phyloP scores from a whole-genome alignment of 2,329 filamentous ascomycete genomes.

The Stagonosporopsis vannaccii region DNA sequence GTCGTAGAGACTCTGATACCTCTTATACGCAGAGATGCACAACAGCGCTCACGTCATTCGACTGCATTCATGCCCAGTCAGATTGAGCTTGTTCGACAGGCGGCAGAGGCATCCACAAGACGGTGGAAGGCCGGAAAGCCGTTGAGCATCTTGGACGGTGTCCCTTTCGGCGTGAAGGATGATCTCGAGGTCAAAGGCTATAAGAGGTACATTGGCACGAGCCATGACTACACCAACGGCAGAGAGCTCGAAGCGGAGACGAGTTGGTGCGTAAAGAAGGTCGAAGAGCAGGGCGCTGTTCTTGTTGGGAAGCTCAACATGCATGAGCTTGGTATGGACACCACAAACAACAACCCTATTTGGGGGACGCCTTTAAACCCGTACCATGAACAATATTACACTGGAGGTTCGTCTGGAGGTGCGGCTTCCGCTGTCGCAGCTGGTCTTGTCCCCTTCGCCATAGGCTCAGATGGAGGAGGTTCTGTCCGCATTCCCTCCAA shows the following conservation, averaged over 20 bases:
- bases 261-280: conserved; percentile 73
- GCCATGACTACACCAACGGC: conserved; percentile 61
- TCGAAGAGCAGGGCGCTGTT: conserved; percentile 77
- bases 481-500: conserved; percentile 75
- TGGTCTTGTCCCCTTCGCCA: conserved; percentile 75
- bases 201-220: conserved; percentile 70
- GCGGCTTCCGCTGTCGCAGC: conserved; percentile 73
- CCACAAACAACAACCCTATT: conserved; percentile 80
- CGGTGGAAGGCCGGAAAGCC: conserved; percentile 73
- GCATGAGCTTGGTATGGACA: conserved; percentile 83
- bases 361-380: conserved; percentile 81
- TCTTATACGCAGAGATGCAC: conserved; percentile 68
- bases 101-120: conserved; percentile 75
- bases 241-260: conserved; percentile 58
- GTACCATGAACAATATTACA: conserved; percentile 77
- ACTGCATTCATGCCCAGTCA: conserved; percentile 76
- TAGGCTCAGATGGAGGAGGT: conserved; percentile 77
- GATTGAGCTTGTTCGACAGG: conserved; percentile 67
- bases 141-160: conserved; percentile 76
- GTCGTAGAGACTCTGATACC: conserved; percentile 76
- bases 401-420: conserved; percentile 82
- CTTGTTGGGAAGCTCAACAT: conserved; percentile 79
- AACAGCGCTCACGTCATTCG: conserved; percentile 67
- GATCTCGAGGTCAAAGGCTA: conserved; percentile 77
- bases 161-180: conserved; percentile 85